Evolutionary conservation across 2,329 filamentous ascomycete species (phyloP).

Genomic region (Rutstroemia sp.): DNA sequence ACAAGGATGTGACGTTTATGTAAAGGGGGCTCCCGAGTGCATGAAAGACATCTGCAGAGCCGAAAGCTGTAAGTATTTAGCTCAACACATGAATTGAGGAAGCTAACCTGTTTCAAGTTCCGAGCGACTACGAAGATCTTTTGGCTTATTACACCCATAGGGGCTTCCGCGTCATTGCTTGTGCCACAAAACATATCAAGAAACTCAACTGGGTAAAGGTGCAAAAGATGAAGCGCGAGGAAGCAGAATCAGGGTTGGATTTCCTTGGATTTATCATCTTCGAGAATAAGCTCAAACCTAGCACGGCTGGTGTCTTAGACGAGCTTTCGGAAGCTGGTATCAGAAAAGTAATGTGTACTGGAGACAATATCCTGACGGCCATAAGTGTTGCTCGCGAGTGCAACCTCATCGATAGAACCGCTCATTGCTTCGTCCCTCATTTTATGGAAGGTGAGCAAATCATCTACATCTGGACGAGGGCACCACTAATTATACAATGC

Average conservation of each 20-base stretch:
- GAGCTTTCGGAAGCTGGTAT: slow-evolving; percentile 81
- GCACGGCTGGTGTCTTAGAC: slow-evolving; percentile 70
- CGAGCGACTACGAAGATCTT: slow-evolving; percentile 81
- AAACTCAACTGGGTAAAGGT: slow-evolving; percentile 91
- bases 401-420: slow-evolving; percentile 67
- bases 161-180: slow-evolving; percentile 93
- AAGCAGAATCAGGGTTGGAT: slow-evolving; percentile 76
- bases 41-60: slow-evolving; percentile 88
- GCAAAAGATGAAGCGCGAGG: slow-evolving; percentile 82
- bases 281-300: slow-evolving; percentile 95
- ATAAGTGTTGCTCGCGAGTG: slow-evolving; percentile 94
- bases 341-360: slow-evolving; percentile 90
- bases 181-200: slow-evolving; percentile 79
- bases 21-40: slow-evolving; percentile 94
- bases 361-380: slow-evolving; percentile 94
- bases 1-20: slow-evolving; percentile 78
- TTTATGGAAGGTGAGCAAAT: slow-evolving; percentile 61
- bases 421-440: slow-evolving; percentile 88
- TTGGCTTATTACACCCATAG: slow-evolving; percentile 88
- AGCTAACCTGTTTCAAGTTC: slow-evolving; percentile 44
- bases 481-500: slow-evolving; percentile 8
- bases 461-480: no score
- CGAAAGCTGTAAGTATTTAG: slow-evolving; percentile 58
- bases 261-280: slow-evolving; percentile 98
- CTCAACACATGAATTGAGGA: neutral